Percentiles rank a stretch among this genome's conserved stretches.
Evolutionary conservation across 2,329 filamentous ascomycete genomes (phyloP).

Genomic region (Monilinia laxa): DNA sequence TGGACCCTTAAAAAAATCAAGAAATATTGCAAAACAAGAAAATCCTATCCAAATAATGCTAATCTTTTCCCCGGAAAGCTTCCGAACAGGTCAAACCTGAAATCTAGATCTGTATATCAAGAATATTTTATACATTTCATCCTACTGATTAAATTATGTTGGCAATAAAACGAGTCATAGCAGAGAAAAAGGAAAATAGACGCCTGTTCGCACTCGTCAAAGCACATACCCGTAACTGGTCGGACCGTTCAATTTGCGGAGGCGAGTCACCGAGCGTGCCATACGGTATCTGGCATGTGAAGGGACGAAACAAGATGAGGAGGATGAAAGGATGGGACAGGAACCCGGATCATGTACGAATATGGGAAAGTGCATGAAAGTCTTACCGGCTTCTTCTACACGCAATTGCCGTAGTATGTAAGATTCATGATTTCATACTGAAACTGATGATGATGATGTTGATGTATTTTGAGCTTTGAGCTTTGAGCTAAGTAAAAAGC

Average conservation of each 20-base stretch:
- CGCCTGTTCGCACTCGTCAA: conserved; percentile 8
- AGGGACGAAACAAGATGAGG: not conserved
- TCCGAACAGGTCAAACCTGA: conserved; percentile 2
- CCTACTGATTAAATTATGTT: not conserved
- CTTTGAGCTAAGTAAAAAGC: not conserved
- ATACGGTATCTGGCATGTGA: conserved; percentile 14
- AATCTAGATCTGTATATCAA: conserved; percentile 8
- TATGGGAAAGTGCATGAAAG: conserved; percentile 11
- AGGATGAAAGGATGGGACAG: not conserved
- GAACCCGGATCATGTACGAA: conserved; percentile 3
- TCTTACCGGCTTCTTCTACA: conserved; percentile 4
- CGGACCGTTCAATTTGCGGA: conserved; percentile 17
- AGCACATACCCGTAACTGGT: conserved; percentile 13
- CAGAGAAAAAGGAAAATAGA: not conserved
- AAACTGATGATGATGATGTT: conserved; percentile 1
- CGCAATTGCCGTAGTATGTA: not conserved
- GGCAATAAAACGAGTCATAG: conserved; percentile 10
- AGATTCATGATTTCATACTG: not conserved
- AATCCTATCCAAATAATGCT: not conserved
- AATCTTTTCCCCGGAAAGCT: not conserved
- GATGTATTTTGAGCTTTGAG: not conserved
- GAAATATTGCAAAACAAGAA: conserved; percentile 11
- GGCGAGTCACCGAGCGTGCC: conserved; percentile 8
- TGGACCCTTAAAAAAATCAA: not conserved
- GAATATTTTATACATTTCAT: not conserved